phyloP scores from a whole-genome alignment of 768 basidiomycete species.

The Mycena sanguinolenta region DNA sequence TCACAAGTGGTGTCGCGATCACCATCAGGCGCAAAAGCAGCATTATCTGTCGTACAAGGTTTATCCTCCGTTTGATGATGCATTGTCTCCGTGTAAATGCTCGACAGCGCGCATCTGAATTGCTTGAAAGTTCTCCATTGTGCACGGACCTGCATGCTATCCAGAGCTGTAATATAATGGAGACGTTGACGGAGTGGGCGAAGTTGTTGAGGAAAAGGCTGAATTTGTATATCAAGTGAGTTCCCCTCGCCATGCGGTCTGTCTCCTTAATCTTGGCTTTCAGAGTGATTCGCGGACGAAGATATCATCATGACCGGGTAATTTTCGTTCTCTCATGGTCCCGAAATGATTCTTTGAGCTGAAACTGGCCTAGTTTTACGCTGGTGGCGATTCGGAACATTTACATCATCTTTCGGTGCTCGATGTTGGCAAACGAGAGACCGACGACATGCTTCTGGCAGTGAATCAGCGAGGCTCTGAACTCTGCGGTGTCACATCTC shows the following conservation, averaged over 20 bases:
- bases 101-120: background rate
- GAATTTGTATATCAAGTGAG: conserved; percentile 7
- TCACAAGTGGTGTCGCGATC: background rate
- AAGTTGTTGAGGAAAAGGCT: background rate
- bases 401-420: background rate
- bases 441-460: conserved; percentile 1
- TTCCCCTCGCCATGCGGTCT: background rate
- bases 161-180: background rate
- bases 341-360: background rate
- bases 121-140: conserved; percentile 3
- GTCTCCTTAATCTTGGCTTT: background rate
- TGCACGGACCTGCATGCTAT: background rate
- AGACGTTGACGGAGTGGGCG: background rate
- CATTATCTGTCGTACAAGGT: conserved; percentile 25
- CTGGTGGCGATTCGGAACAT: conserved; percentile 14
- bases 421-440: background rate
- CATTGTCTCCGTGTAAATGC: background rate
- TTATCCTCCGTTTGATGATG: background rate
- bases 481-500: conserved; percentile 6
- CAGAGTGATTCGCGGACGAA: conserved; percentile 20
- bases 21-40: conserved; percentile 13
- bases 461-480: conserved; percentile 17
- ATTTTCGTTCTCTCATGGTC: background rate
- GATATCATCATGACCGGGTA: conserved; percentile 24
- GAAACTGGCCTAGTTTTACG: conserved; percentile 19